These are phyloP conservation scores for Plicaturopsis crispa DNA, from an alignment of 768 basidiomycete genomes.

Conservation along the genomic window DNA sequence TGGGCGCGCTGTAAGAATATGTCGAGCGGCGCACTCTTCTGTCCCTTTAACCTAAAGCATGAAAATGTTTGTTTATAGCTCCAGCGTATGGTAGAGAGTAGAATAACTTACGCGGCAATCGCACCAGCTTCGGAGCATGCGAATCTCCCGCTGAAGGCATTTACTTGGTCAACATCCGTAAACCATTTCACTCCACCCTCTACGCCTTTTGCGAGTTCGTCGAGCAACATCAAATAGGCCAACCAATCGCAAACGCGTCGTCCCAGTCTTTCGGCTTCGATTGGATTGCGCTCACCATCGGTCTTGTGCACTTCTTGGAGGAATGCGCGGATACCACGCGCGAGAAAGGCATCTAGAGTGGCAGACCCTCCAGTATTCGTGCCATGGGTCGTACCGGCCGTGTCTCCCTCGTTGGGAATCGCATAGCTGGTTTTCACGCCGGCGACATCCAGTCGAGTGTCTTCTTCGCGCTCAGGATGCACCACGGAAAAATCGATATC, in stretches of 20 bases:
- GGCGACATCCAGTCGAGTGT: constrained; percentile 36
- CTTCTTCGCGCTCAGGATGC: constrained; percentile 8
- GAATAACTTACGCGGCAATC: constrained; percentile 42
- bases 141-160: constrained; percentile 38
- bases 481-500: constrained; percentile 61
- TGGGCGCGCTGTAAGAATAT: constrained; percentile 61
- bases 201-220: constrained; percentile 54
- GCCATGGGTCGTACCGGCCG: constrained; percentile 18
- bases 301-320: constrained; percentile 52
- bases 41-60: too few species aligned
- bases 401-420: constrained; percentile 29
- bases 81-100: too few species aligned
- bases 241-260: constrained; percentile 46
- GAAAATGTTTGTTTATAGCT: too few species aligned
- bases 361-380: constrained; percentile 42
- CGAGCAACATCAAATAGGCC: constrained; percentile 65
- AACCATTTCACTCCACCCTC: constrained; percentile 73
- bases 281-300: constrained; percentile 39
- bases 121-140: constrained; percentile 45
- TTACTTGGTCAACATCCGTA: constrained; percentile 51
- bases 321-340: constrained; percentile 47
- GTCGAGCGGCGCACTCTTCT: constrained; percentile 61
- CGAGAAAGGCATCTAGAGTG: constrained; percentile 59
- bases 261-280: constrained; percentile 44
- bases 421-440: constrained; percentile 73